Base-by-base conservation (phyloP, 2,329 filamentous ascomycete genomes). In the Colletotrichum cordylinicola region DNA sequence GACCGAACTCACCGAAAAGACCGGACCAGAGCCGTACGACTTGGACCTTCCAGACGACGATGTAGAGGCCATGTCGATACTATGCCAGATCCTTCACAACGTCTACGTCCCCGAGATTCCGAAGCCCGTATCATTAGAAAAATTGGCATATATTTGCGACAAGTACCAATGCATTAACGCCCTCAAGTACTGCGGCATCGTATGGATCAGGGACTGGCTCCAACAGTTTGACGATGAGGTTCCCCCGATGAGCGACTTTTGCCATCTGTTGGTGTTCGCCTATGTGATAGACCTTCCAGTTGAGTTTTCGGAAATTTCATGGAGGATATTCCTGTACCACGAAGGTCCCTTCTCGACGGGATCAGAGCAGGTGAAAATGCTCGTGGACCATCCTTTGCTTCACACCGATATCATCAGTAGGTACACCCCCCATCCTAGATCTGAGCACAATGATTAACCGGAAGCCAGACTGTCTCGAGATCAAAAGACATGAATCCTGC, bases 81-180 rank as follows among this genome's bases (percentile, higher is more conserved):
- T 85, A 9, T 80, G 85, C 69, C 78, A 79, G 27, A 81, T 86
- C 8, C 80, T 82, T 4, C 83, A 85, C 67, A 81, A 80, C 55
- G 29, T 74, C 2, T 72, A 78, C n/a, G 77, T 85, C 4, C 80
- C 80, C 3, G n/a, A 70, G 24, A 70, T 39, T 27, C 31, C 85
- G 2, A 70, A 70, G 6, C 80, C 83, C 9, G 8, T 62, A 1
- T 72, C 79, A 12, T 76, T 84, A 3, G 78, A 82, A 3, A 75
- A 79, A 13, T 48, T 85, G 9, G 79, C 83, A 2, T 72, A 78
- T 2, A 48, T 82, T 5, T 80, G 79, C 39, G 77, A 80, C 60
- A 80, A 82, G 24, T 85, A 83, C 39, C 62, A 76, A 29, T 78
- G 74, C 66, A 69, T 62, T 18, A 35, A 43, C 13, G 70, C 73